Evolutionary conservation across 2,329 filamentous ascomycete species (phyloP), one percentile per base, ranked within the genome.

Genomic region (Mycocentrospora acerina): DNA sequence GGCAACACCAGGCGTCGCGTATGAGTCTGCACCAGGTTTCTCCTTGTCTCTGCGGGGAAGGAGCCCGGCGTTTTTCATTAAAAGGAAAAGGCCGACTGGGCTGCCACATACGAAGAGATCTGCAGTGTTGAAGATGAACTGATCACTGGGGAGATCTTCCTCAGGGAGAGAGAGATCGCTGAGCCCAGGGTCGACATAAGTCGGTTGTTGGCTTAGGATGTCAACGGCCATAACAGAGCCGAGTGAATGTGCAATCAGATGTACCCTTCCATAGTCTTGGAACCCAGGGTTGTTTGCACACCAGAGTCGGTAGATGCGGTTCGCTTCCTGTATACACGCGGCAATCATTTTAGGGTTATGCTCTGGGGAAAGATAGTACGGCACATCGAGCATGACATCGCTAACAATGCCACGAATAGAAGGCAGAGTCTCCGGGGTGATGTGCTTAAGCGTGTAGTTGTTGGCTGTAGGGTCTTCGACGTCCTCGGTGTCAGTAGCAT

Each of bases 341-440:
- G 84, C 79, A 34, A 95, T 86, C 90, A 98, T 97, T 66, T 90
- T 95, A 4, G 85, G 81, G 59, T 97, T 95, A 69, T 97, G 91
- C 40, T 67, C 59, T 42, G 94, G 87, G 0, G 91, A 97, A 70
- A 98, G 84, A 70, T 97, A 98, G 63, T 95, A 97, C 0, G 93
- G 93, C 33, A 98, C 91, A 63, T 98, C 93, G 33, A 97, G 85
- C 89, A 98, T 96, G 55, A 98, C 89, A 64, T 98, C 93, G 28
- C 88, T 94, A 45, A 98, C 94, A 62, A 98, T 82, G 59, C 86
- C 88, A 30, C 93, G 84, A 7, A 98, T 86, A 1, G 88, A 90
- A 0, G 91, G 90, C 19, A 98, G 88, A 0, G 88, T 93, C 28
- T 84, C 80, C 1, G 90, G 90, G 4, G 95, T 95, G 51, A 98